phyloP scores from a whole-genome alignment of 371 early-diverging fungal species.

The Fennellomyces sp. region DNA sequence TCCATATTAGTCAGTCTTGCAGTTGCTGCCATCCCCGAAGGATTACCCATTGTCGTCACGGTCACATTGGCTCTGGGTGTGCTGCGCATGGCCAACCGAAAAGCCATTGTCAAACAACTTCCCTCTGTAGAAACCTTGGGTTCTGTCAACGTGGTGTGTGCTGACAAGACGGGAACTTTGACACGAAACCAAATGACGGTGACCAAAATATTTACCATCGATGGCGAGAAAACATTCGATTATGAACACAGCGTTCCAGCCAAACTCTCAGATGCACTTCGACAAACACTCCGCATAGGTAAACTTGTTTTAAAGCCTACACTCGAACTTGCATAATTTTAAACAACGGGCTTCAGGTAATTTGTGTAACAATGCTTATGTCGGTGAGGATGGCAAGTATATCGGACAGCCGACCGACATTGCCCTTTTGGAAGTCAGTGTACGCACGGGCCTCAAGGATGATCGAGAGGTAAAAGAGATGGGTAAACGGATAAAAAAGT shows the following conservation, averaged over 20 bases:
- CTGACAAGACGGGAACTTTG: constrained; percentile 93
- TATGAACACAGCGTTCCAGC: constrained; percentile 52
- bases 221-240: constrained; percentile 65
- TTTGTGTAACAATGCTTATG: constrained; percentile 79
- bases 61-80: constrained; percentile 91
- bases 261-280: constrained; percentile 44
- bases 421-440: constrained; percentile 74
- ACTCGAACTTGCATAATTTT: too few species aligned
- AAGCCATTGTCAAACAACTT: constrained; percentile 89
- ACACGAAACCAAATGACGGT: constrained; percentile 89
- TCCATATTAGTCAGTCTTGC: constrained; percentile 71
- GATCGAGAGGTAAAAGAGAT: constrained; percentile 56
- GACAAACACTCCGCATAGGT: constrained; percentile 63
- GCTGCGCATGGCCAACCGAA: constrained; percentile 85
- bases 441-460: constrained; percentile 54
- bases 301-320: constrained; percentile 13
- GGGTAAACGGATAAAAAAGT: neutral
- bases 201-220: constrained; percentile 70
- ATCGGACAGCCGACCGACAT: constrained; percentile 89
- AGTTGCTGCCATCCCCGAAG: constrained; percentile 96
- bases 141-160: constrained; percentile 85
- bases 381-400: constrained; percentile 66
- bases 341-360: constrained; percentile 44
- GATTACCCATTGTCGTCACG: constrained; percentile 91
- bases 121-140: constrained; percentile 93